Base-by-base conservation (phyloP, 2,329 filamentous ascomycete species). In the Fusarium subtropicale region DNA sequence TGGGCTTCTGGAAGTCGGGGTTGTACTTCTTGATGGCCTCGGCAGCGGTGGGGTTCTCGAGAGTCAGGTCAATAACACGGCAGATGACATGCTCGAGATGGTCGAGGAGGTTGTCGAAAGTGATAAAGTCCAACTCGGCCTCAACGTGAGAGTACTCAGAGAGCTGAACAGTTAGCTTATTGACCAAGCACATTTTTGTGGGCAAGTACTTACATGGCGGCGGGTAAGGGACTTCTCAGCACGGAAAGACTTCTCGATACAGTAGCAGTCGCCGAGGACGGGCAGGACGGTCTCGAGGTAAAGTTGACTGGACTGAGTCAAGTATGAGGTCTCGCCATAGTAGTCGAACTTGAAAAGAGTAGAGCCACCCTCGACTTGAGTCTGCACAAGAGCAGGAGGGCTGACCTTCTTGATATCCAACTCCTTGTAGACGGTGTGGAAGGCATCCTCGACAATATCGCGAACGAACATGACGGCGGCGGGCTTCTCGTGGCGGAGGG, bases 121-220 rank as follows among this genome's bases (percentile, higher is more conserved):
- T 88, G 83, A 99, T 97, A 79, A 96, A 98, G 84, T 98, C 96
- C 64, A 99, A 87, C 81, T 99, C 96, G 62, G 91, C 95, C 83
- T 99, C 96, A 72, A 99, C 88, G 83, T 99, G 96, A 2, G 94
- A 97, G 84, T 97, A 99, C 82, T 99, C 96, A 48, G 93, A 92
- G 75, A 99, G 83, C 66, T 68, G 4, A 8, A 9, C 6, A 6
- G n/a, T 68, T 34, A 69, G 56, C 20, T 46, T 26, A 13, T 34
- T 20, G 6, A 4, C 10, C 16, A 9, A 18, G 24, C 15, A 13
- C 9, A n/a, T 9, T 36, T 36, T 8, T 5, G 16, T 39, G 18
- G n/a, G 15, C 1, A 39, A 6, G 16, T 22, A 69, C 66, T 69
- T 68, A 68, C 66, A 79, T 99, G 96, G 76, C 96, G 92, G 66